These are phyloP conservation scores for Geotrichum siamense DNA, from an alignment of 1,139 yeast genomes.

Conservation along the genomic window DNA sequence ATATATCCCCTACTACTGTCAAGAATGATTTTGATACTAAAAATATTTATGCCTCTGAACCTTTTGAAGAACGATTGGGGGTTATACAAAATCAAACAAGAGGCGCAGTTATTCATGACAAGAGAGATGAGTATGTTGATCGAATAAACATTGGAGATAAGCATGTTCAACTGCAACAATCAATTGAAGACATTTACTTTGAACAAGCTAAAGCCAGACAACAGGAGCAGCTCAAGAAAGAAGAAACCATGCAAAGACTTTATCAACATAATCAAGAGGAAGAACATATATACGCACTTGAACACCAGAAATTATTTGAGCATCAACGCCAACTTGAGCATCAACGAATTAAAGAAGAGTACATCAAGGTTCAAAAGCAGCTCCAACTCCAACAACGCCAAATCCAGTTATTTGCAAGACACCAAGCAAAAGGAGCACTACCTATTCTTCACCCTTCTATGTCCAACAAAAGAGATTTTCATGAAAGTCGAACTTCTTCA, in stretches of 20 bases:
- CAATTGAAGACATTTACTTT: slow-evolving; percentile 4
- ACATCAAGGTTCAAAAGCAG: neutral
- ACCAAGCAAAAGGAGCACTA: neutral
- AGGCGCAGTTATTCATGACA: too few relatives aligned
- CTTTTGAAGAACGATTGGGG: too few relatives aligned
- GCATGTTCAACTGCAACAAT: slow-evolving; percentile 6
- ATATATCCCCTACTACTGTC: too few relatives aligned
- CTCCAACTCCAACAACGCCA: neutral
- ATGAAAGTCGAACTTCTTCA: too few relatives aligned
- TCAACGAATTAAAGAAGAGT: neutral
- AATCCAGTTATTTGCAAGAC: neutral
- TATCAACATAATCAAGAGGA: neutral
- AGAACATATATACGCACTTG: neutral
- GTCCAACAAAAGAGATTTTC: neutral
- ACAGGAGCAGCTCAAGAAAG: neutral
- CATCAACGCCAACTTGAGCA: neutral
- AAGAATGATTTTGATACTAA: too few relatives aligned
- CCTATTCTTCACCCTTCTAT: neutral
- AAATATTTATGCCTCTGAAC: too few relatives aligned
- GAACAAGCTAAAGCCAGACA: slow-evolving; percentile 4
- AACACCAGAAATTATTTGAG: neutral
- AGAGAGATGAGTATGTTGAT: too few relatives aligned
- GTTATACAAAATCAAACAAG: too few relatives aligned
- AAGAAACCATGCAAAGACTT: neutral
- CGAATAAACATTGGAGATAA: neutral